Evolutionary conservation across 2,329 filamentous ascomycete species (phyloP).

Genomic region (Colletotrichum sp.): DNA sequence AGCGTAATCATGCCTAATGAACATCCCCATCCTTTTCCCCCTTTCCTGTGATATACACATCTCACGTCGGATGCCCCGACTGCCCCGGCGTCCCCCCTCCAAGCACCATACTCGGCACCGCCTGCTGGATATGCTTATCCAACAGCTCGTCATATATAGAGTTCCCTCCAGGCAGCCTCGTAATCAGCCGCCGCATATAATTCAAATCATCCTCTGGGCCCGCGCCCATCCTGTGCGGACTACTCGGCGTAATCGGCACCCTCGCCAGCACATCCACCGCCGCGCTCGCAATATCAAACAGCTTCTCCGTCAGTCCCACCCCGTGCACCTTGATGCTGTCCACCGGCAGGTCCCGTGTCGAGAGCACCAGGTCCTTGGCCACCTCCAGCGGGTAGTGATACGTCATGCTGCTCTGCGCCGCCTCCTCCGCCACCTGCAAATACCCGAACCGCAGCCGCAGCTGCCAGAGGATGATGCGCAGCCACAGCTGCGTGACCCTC

Average conservation of each 20-base stretch:
- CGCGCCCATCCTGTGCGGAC: conserved; percentile 26
- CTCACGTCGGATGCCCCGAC: not conserved
- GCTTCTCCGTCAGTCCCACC: conserved; percentile 50
- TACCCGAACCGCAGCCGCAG: conserved; percentile 46
- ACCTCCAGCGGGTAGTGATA: conserved; percentile 48
- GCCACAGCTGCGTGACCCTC: conserved; percentile 49
- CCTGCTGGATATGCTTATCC: conserved; percentile 43
- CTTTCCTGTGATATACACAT: not conserved
- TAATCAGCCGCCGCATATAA: conserved; percentile 41
- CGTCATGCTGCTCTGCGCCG: conserved; percentile 37
- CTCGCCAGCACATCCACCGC: conserved; percentile 49
- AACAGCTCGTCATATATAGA: conserved; percentile 43
- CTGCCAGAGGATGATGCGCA: conserved; percentile 51
- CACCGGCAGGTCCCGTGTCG: conserved; percentile 41
- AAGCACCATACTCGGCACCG: conserved; percentile 29
- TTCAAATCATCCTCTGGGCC: conserved; percentile 40
- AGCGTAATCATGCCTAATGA: conserved; percentile 12
- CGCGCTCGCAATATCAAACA: conserved; percentile 49
- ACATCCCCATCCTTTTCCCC: not conserved
- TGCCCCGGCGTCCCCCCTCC: not conserved
- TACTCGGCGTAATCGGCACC: conserved; percentile 37
- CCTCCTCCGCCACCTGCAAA: conserved; percentile 35
- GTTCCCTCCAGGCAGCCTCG: conserved; percentile 40
- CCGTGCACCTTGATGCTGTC: conserved; percentile 47
- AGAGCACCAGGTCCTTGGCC: conserved; percentile 42